A percentile compares a stretch with the other conserved stretches of the same genome.
phyloP scores from a whole-genome alignment of 192 early-diverging fungal genomes.

The Umbelopsis sp. region DNA sequence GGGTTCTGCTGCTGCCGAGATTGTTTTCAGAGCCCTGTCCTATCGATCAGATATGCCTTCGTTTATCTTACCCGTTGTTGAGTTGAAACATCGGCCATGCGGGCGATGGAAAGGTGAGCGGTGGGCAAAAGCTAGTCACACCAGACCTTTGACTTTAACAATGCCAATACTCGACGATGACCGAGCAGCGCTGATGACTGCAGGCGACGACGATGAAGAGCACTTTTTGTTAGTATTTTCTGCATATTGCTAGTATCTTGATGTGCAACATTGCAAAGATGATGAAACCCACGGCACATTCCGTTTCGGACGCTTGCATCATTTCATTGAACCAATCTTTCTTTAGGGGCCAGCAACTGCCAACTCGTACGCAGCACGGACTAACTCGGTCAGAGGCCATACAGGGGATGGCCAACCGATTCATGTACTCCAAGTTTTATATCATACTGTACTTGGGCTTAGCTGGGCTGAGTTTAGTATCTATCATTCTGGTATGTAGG shows the following conservation, averaged over 20 bases:
- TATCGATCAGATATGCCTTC: too few relatives aligned
- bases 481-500: slow-evolving; percentile 51
- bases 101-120: background rate
- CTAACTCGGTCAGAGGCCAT: slow-evolving; percentile 52
- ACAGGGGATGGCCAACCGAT: slow-evolving; percentile 59
- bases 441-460: slow-evolving; percentile 56
- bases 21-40: too few relatives aligned
- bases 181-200: background rate
- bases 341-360: slow-evolving; percentile 7
- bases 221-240: slow-evolving; percentile 5
- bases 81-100: background rate
- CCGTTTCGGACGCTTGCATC: background rate
- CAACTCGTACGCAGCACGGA: slow-evolving; percentile 50
- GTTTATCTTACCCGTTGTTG: background rate
- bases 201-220: slow-evolving; percentile 10
- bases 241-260: too few relatives aligned
- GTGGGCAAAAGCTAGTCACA: background rate
- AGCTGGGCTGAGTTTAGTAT: slow-evolving; percentile 50
- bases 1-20: too few relatives aligned
- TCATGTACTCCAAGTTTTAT: slow-evolving; percentile 63
- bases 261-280: background rate
- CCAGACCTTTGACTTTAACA: slow-evolving; percentile 1
- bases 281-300: too few relatives aligned
- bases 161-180: slow-evolving; percentile 14
- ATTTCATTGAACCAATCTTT: background rate